phyloP scores from a whole-genome alignment of 2,329 filamentous ascomycete species.

The Epichloe festucae region DNA sequence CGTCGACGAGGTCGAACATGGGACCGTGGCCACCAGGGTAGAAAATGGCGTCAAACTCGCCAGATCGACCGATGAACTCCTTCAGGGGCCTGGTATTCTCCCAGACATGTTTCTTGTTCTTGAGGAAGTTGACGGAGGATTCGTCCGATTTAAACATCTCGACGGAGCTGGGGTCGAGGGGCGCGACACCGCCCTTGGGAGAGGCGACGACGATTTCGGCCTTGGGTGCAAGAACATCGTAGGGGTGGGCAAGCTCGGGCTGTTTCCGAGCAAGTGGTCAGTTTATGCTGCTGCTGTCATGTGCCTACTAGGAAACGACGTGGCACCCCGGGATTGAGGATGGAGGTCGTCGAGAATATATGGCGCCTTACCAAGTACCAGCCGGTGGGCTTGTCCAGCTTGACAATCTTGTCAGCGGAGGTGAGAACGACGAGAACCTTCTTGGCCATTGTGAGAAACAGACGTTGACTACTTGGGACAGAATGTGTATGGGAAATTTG shows the following conservation, averaged over 20 bases:
- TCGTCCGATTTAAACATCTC: slow-evolving; percentile 40
- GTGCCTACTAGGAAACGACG: too few relatives aligned
- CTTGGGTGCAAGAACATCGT: slow-evolving; percentile 42
- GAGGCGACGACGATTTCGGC: slow-evolving; percentile 45
- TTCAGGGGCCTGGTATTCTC: slow-evolving; percentile 47
- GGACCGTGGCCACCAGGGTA: slow-evolving; percentile 47
- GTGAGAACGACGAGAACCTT: slow-evolving; percentile 62
- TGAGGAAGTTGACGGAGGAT: slow-evolving; percentile 39
- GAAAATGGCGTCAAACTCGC: slow-evolving; percentile 50
- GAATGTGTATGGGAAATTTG: not conserved
- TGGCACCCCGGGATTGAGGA: too few relatives aligned
- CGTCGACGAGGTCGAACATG: slow-evolving; percentile 53
- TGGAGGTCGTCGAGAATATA: too few relatives aligned
- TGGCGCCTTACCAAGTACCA: slow-evolving; percentile 49
- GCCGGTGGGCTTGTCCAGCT: slow-evolving; percentile 44
- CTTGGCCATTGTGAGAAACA: slow-evolving; percentile 27
- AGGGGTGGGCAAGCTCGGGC: slow-evolving; percentile 51
- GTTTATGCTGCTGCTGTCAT: too few relatives aligned
- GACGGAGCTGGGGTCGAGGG: slow-evolving; percentile 46
- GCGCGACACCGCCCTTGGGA: slow-evolving; percentile 46
- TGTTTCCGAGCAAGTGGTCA: slow-evolving; percentile 10
- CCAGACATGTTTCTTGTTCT: slow-evolving; percentile 46
- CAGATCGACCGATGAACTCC: slow-evolving; percentile 39
- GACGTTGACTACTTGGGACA: not conserved
- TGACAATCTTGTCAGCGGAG: slow-evolving; percentile 38